phyloP scores from a whole-genome alignment of 2,329 filamentous ascomycete species.

The Penicillium oxalicum region DNA sequence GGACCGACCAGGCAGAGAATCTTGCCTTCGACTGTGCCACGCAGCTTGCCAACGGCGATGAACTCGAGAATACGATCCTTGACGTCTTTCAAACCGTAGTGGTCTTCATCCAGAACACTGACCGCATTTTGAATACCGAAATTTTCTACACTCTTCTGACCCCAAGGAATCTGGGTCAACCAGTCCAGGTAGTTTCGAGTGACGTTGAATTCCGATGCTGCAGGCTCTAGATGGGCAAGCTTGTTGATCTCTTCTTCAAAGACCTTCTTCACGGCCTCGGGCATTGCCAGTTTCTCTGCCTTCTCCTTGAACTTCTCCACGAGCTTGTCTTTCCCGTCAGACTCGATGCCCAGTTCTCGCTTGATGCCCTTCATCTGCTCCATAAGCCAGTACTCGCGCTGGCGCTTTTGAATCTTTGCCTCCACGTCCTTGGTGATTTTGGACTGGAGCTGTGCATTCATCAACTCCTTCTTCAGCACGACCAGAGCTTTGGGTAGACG shows the following conservation, averaged over 20 bases:
- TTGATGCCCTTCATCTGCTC: constrained; percentile 99
- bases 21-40: constrained; percentile 95
- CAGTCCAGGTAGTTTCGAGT: constrained; percentile 98
- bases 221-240: constrained; percentile 87
- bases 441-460: constrained; percentile 93
- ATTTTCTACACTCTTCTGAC: constrained; percentile 89
- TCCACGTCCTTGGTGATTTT: constrained; percentile 99
- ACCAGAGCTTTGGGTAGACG: constrained; percentile 85
- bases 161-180: constrained; percentile 98
- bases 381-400: constrained; percentile 97
- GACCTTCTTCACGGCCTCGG: constrained; percentile 90
- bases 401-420: constrained; percentile 92
- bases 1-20: constrained; percentile 97
- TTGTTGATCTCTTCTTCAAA: constrained; percentile 99
- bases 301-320: constrained; percentile 98
- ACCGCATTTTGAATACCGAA: constrained; percentile 91
- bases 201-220: constrained; percentile 96
- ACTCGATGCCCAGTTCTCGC: constrained; percentile 90
- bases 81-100: constrained; percentile 94
- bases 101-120: constrained; percentile 87
- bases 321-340: constrained; percentile 95
- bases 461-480: constrained; percentile 94
- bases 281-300: constrained; percentile 89
- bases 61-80: constrained; percentile 98
- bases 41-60: constrained; percentile 93